phyloP scores from a whole-genome alignment of 108 stramenopile species.

The Stephanodiscus triporus region DNA sequence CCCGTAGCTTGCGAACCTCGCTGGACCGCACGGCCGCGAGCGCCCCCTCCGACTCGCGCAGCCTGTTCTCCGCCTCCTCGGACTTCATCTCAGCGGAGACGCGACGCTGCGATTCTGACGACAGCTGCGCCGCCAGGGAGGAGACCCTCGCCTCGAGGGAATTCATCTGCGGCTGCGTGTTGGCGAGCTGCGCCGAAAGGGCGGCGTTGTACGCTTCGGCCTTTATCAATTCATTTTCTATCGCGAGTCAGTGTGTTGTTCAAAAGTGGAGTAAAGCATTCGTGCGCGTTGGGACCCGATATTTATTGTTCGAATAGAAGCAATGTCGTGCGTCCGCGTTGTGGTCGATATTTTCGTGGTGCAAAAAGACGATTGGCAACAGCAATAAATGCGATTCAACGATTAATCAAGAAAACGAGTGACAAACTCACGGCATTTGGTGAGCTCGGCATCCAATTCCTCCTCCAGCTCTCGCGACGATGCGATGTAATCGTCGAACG shows the following conservation, averaged over 20 bases:
- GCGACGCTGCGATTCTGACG: slow-evolving; percentile 68
- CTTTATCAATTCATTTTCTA: slow-evolving; percentile 84
- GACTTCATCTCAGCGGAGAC: slow-evolving; percentile 77
- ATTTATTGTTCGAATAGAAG: too few species aligned
- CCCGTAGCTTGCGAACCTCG: slow-evolving; percentile 55
- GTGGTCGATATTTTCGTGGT: too few species aligned
- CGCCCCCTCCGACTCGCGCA: slow-evolving; percentile 73
- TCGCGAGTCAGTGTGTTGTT: slow-evolving; percentile 2
- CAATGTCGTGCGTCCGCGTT: too few species aligned
- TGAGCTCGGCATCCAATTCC: slow-evolving; percentile 89
- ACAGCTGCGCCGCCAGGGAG: slow-evolving; percentile 59
- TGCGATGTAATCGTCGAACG: slow-evolving; percentile 91
- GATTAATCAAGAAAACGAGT: too few species aligned
- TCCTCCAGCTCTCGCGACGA: slow-evolving; percentile 84
- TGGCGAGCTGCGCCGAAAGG: slow-evolving; percentile 81
- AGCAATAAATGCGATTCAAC: too few species aligned
- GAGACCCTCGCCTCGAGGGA: slow-evolving; percentile 75
- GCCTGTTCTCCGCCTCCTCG: slow-evolving; percentile 77
- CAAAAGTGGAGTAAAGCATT: not conserved
- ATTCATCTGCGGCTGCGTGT: slow-evolving; percentile 82
- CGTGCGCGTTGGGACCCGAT: too few species aligned
- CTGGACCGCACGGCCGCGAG: slow-evolving; percentile 31
- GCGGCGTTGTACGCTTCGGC: slow-evolving; percentile 83
- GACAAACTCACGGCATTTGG: slow-evolving; percentile 84
- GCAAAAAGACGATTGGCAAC: too few species aligned